Evolutionary conservation across 306 rosid genomes (phyloP).

Genomic region (Fragaria iinumae): DNA sequence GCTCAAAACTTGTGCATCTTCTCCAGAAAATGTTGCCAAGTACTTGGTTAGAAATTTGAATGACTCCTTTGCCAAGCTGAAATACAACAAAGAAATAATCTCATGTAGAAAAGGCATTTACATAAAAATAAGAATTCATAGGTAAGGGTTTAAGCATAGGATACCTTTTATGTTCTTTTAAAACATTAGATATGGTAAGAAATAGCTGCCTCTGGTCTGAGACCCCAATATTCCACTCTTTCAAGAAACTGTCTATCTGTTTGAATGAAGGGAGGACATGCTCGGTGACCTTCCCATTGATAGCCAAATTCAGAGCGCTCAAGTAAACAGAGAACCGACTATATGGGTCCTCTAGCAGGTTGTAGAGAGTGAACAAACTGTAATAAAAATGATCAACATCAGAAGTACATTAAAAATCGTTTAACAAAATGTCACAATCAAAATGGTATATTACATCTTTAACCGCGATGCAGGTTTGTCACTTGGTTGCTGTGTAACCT

Average conservation of each 20-base stretch:
- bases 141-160: background rate
- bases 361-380: slow-evolving; percentile 90
- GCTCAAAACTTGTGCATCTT: slow-evolving; percentile 58
- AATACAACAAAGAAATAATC: slow-evolving; percentile 12
- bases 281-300: slow-evolving; percentile 78
- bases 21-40: slow-evolving; percentile 71
- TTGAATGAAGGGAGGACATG: slow-evolving; percentile 66
- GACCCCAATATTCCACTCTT: slow-evolving; percentile 84
- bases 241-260: slow-evolving; percentile 79
- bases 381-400: slow-evolving; percentile 14
- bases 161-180: slow-evolving; percentile 86
- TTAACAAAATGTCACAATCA: slow-evolving; percentile 6
- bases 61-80: slow-evolving; percentile 76
- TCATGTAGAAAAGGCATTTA: background rate
- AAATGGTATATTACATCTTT: slow-evolving; percentile 57
- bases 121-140: background rate
- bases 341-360: slow-evolving; percentile 73
- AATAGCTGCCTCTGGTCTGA: slow-evolving; percentile 70
- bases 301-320: slow-evolving; percentile 66
- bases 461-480: slow-evolving; percentile 80
- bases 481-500: slow-evolving; percentile 64
- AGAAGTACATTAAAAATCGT: background rate
- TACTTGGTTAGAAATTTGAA: slow-evolving; percentile 77
- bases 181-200: slow-evolving; percentile 68
- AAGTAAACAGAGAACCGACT: slow-evolving; percentile 74